A percentile compares a stretch with the other conserved stretches of the same genome.
Evolutionary conservation across 208 protist genomes (phyloP).

Genomic region (Strigomonas culicis): DNA sequence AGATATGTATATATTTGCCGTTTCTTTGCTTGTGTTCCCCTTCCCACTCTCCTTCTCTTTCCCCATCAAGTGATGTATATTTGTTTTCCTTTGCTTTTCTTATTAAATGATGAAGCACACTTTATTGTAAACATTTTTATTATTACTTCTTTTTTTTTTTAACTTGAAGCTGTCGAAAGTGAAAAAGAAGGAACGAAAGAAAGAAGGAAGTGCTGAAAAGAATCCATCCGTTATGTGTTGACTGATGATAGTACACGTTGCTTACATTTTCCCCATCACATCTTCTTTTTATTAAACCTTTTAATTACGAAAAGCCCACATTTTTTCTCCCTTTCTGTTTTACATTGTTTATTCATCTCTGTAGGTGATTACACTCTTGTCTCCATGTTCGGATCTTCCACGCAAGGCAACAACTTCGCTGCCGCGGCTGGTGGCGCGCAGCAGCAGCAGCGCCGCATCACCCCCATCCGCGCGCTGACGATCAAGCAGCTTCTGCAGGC

Average conservation of each 20-base stretch:
- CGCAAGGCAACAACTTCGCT: conserved; percentile 30
- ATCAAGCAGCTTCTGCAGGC: conserved; percentile 87
- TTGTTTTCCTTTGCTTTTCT: too few species aligned
- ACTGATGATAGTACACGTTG: too few species aligned
- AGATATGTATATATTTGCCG: conserved; percentile 2
- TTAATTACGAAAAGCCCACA: background rate
- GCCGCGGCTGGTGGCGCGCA: conserved; percentile 8
- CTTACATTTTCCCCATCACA: background rate
- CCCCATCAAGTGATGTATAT: too few species aligned
- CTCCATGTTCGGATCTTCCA: background rate
- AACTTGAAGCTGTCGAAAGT: too few species aligned
- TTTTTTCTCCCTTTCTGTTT: conserved; percentile 14
- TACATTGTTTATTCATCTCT: background rate
- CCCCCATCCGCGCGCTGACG: conserved; percentile 84
- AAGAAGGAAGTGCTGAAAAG: too few species aligned
- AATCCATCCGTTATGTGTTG: too few species aligned
- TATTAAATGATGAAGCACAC: too few species aligned
- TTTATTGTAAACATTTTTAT: too few species aligned
- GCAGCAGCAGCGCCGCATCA: conserved; percentile 58
- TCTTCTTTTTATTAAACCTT: background rate
- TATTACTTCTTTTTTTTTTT: background rate
- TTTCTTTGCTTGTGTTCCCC: too few species aligned
- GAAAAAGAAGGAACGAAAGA: too few species aligned
- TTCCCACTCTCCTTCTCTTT: too few species aligned
- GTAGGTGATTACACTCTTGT: background rate